Percentiles rank a stretch among this genome's conserved stretches.
Conservation (phyloP, 140 eudicot species). For the Flaveria floridana region DNA sequence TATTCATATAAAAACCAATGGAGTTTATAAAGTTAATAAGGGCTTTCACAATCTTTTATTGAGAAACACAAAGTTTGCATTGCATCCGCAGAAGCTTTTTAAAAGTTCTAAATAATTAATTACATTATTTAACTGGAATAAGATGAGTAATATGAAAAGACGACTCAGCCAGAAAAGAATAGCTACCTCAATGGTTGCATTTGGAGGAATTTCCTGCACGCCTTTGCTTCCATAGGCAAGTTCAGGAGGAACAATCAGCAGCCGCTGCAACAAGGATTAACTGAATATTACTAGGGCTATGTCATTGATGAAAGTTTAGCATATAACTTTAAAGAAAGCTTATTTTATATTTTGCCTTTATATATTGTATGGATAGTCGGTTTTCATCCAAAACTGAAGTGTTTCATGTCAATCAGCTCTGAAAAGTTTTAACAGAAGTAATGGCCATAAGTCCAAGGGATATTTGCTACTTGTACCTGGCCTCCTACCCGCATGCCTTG, state of each 20-base stretch:
- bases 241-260: constrained; percentile 90
- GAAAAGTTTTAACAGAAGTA: neutral
- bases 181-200: constrained; percentile 89
- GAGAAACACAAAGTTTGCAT: neutral
- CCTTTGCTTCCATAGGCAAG: constrained; percentile 95
- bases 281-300: constrained; percentile 1
- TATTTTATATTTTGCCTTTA: too few relatives aligned
- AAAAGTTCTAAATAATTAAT: neutral
- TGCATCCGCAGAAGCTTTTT: neutral
- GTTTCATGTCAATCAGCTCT: neutral
- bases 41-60: neutral
- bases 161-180: neutral
- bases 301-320: neutral
- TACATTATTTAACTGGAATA: neutral
- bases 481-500: constrained; percentile 97
- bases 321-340: neutral
- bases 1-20: neutral
- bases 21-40: neutral
- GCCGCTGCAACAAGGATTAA: constrained; percentile 53
- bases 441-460: neutral
- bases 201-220: constrained; percentile 95
- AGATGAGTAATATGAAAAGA: neutral
- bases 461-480: constrained; percentile 53
- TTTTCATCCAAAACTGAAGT: too few relatives aligned
- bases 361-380: too few relatives aligned